Evolutionary conservation across 805 yeast species (phyloP).

Genomic region (Hanseniaspora osmophila): DNA sequence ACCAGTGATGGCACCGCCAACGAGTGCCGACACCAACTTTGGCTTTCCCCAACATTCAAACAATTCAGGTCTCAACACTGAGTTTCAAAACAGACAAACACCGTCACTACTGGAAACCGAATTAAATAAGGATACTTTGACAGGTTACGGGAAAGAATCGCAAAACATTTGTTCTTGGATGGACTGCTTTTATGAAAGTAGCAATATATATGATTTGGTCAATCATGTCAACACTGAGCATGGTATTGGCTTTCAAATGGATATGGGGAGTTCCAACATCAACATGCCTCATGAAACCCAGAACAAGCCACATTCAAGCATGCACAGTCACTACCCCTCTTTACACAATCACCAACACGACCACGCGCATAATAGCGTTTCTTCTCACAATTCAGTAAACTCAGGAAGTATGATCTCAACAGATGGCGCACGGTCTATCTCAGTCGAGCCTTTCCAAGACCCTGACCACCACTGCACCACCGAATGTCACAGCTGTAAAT

Average conservation of each 20-base stretch:
- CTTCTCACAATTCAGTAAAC: neutral
- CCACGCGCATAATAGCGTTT: neutral
- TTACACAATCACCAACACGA: conserved; percentile 4
- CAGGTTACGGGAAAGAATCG: conserved; percentile 11
- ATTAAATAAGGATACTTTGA: too few species aligned
- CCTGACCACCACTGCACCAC: neutral
- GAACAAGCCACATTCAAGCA: conserved; percentile 2
- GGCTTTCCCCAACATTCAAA: too few species aligned
- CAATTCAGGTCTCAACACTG: too few species aligned
- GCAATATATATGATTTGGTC: conserved; percentile 38
- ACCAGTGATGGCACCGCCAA: neutral
- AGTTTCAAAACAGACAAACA: too few species aligned
- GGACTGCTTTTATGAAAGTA: conserved; percentile 46
- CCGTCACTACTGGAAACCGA: too few species aligned
- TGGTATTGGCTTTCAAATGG: conserved; percentile 23
- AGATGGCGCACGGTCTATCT: too few species aligned
- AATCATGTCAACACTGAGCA: conserved; percentile 43
- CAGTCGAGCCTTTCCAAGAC: neutral
- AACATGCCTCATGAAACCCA: too few species aligned
- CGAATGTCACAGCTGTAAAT: conserved; percentile 10
- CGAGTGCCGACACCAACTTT: neutral
- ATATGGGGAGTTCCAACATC: conserved; percentile 6
- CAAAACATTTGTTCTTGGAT: conserved; percentile 52
- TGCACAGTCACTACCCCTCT: neutral
- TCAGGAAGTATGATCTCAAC: too few species aligned